These are phyloP conservation scores for Picochlorum costavermella DNA, from an alignment of 139 green algal species.

Conservation along the genomic window DNA sequence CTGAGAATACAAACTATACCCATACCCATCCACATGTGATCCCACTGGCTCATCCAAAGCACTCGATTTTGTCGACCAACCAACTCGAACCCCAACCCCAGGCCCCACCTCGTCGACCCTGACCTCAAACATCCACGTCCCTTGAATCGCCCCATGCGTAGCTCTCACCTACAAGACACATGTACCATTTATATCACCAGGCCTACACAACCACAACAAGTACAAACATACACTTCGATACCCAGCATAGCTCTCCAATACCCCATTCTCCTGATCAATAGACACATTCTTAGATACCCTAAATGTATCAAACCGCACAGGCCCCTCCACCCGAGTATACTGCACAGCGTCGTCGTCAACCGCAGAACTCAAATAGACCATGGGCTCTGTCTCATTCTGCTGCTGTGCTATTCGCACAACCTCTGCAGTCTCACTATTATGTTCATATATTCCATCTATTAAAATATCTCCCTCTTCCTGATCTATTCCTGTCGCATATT, in stretches of 20 bases:
- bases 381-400: neutral
- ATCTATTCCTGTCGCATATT: neutral
- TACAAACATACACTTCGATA: neutral
- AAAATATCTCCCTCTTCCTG: neutral
- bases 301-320: neutral
- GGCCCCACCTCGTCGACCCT: conserved; percentile 42
- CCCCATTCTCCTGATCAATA: neutral
- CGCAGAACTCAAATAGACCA: too few relatives aligned
- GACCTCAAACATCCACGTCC: conserved; percentile 71
- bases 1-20: conserved; percentile 66
- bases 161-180: conserved; percentile 21
- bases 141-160: conserved; percentile 54
- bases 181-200: neutral
- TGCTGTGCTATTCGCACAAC: neutral
- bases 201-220: neutral
- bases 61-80: conserved; percentile 61
- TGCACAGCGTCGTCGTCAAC: too few relatives aligned
- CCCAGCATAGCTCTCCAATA: neutral
- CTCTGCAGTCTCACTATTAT: neutral
- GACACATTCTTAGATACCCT: neutral
- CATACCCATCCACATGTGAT: conserved; percentile 50
- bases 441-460: neutral
- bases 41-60: conserved; percentile 76
- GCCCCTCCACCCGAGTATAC: neutral
- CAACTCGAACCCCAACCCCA: conserved; percentile 57